These are phyloP conservation scores for Dendrocalamus latiflorus DNA, from an alignment of 202 grass and related monocot genomes.

Conservation along the genomic window DNA sequence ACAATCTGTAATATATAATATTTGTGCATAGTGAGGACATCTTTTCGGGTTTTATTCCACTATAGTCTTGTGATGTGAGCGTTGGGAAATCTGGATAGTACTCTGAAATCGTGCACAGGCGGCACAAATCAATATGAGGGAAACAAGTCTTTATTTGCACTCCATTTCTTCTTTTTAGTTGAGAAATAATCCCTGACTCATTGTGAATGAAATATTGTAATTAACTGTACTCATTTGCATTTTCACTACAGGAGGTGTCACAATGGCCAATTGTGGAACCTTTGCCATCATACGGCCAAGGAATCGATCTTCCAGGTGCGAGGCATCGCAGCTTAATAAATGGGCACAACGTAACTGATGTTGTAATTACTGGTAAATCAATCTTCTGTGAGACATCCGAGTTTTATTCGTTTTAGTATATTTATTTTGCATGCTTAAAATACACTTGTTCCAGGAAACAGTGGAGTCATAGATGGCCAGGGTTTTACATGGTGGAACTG, in stretches of 20 bases:
- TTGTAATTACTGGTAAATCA: slow-evolving; percentile 69
- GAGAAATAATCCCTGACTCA: not conserved
- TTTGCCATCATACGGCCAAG: slow-evolving; percentile 82
- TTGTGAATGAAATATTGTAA: not conserved
- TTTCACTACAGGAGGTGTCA: slow-evolving; percentile 50
- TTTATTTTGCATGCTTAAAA: not conserved
- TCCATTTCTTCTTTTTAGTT: not conserved
- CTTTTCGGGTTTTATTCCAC: not conserved
- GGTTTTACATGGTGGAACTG: slow-evolving; percentile 89
- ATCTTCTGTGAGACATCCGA: not conserved
- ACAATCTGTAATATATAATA: not conserved
- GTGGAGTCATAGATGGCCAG: slow-evolving; percentile 68
- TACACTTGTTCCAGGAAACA: slow-evolving; percentile 52
- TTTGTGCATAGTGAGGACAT: not conserved
- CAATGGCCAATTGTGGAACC: slow-evolving; percentile 77
- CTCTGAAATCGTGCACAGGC: not conserved
- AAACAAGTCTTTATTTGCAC: not conserved
- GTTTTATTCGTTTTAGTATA: not conserved
- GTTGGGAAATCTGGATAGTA: not conserved
- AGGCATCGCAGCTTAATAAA: slow-evolving; percentile 82
- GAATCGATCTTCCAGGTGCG: slow-evolving; percentile 64
- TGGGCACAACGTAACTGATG: slow-evolving; percentile 66
- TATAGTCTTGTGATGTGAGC: slow-evolving; percentile 2
- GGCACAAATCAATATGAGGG: not conserved
- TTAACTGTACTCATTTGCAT: not conserved